These are phyloP conservation scores for Dryadomyces sulphureus DNA, from an alignment of 2,329 filamentous ascomycete genomes.

Conservation along the genomic window DNA sequence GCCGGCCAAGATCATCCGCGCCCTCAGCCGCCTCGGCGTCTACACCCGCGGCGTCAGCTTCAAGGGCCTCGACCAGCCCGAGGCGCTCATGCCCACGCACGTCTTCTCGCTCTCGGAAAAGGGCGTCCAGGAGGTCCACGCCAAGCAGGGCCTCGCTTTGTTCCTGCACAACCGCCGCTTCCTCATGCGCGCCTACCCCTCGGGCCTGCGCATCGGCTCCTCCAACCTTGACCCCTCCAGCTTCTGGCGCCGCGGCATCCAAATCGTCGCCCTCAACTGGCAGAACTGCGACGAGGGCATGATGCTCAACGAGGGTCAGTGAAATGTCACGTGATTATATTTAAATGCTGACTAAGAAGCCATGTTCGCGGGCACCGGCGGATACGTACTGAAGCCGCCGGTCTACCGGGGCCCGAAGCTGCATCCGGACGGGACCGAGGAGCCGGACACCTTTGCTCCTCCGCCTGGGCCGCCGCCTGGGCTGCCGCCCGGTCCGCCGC, in stretches of 20 bases:
- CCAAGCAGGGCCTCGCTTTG: slow-evolving; percentile 34
- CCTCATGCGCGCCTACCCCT: slow-evolving; percentile 81
- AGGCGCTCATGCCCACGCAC: slow-evolving; percentile 48
- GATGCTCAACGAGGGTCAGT: slow-evolving; percentile 90
- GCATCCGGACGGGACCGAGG: slow-evolving; percentile 16
- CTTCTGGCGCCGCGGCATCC: slow-evolving; percentile 80
- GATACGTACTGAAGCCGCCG: slow-evolving; percentile 73
- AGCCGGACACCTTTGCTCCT: too few relatives aligned
- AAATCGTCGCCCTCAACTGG: slow-evolving; percentile 90
- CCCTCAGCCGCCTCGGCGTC: slow-evolving; percentile 61
- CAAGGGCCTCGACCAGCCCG: slow-evolving; percentile 60
- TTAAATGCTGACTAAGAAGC: slow-evolving; percentile 3
- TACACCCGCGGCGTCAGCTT: slow-evolving; percentile 78
- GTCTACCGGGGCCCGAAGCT: slow-evolving; percentile 24
- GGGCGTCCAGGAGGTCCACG: slow-evolving; percentile 45
- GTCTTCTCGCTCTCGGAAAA: slow-evolving; percentile 55
- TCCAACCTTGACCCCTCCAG: slow-evolving; percentile 75
- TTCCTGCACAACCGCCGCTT: slow-evolving; percentile 72
- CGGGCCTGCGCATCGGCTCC: slow-evolving; percentile 64
- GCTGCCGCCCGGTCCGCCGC: not conserved
- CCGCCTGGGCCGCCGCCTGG: slow-evolving; percentile 6
- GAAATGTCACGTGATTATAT: not conserved
- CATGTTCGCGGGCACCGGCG: slow-evolving; percentile 47
- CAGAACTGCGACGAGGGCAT: slow-evolving; percentile 81
- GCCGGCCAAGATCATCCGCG: slow-evolving; percentile 55